Percentiles rank a stretch among this genome's conserved stretches.
phyloP scores from a whole-genome alignment of 2,329 filamentous ascomycete species.

The Neofusicoccum ribis region DNA sequence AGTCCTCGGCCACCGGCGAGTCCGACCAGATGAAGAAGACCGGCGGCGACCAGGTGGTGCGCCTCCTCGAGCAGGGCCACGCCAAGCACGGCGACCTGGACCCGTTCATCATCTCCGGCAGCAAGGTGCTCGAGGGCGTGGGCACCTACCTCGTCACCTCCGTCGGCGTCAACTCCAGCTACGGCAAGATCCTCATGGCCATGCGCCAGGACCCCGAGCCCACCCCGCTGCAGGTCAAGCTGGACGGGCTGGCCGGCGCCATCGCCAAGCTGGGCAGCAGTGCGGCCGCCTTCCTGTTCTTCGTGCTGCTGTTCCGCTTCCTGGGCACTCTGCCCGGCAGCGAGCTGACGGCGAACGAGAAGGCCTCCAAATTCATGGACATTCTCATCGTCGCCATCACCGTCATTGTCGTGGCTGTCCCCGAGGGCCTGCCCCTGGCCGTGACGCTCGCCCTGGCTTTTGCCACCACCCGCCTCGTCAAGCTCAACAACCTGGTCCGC shows the following conservation, averaged over 20 bases:
- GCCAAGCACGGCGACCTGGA: conserved; percentile 50
- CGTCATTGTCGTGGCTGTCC: conserved; percentile 45
- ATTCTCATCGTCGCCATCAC: conserved; percentile 46
- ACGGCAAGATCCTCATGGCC: conserved; percentile 59
- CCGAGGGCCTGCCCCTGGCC: conserved; percentile 40
- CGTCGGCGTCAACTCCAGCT: conserved; percentile 56
- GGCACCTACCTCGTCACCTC: conserved; percentile 58
- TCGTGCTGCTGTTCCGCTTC: conserved; percentile 41
- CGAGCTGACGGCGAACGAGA: conserved; percentile 26
- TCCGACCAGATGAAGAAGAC: conserved; percentile 72
- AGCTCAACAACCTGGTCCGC: conserved; percentile 38
- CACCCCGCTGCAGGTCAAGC: conserved; percentile 57
- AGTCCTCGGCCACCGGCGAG: conserved; percentile 73
- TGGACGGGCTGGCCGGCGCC: conserved; percentile 51
- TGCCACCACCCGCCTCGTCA: conserved; percentile 37
- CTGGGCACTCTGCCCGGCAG: conserved; percentile 32
- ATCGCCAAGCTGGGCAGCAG: conserved; percentile 52
- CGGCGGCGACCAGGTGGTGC: background rate
- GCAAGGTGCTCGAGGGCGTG: conserved; percentile 56
- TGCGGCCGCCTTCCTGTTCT: conserved; percentile 30
- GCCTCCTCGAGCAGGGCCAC: conserved; percentile 51
- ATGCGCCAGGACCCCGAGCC: conserved; percentile 54
- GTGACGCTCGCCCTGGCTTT: conserved; percentile 39
- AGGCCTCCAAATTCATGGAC: conserved; percentile 41
- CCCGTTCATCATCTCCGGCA: conserved; percentile 63